Evolutionary conservation across 345 rosid species (phyloP).

Genomic region (Salix purpurea): DNA sequence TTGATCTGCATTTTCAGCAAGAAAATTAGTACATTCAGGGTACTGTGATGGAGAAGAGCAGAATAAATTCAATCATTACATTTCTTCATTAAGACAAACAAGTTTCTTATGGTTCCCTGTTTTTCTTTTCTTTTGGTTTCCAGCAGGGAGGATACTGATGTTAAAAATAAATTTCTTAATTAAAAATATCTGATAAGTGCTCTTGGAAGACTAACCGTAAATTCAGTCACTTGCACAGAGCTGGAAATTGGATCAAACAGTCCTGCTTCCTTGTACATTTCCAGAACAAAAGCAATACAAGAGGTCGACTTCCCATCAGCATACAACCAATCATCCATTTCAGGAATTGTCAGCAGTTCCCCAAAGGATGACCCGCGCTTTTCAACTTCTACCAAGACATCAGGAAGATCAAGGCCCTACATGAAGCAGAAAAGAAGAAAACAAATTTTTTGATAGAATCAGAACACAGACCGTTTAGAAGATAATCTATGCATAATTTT

Average conservation of each 20-base stretch:
- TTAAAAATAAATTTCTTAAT: background rate
- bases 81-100: background rate
- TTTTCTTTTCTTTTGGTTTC: background rate
- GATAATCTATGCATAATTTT: background rate
- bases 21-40: background rate
- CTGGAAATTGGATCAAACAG: slow-evolving; percentile 61
- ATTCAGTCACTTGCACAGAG: slow-evolving; percentile 86
- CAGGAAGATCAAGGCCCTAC: slow-evolving; percentile 84
- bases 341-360: slow-evolving; percentile 85
- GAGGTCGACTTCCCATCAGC: slow-evolving; percentile 92
- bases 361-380: slow-evolving; percentile 85
- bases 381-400: slow-evolving; percentile 74
- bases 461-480: background rate
- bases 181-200: background rate
- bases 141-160: background rate
- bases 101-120: background rate
- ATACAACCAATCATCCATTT: slow-evolving; percentile 89
- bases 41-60: background rate
- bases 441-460: background rate
- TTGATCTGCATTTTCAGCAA: slow-evolving; percentile 51
- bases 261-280: slow-evolving; percentile 96
- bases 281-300: slow-evolving; percentile 85
- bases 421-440: slow-evolving; percentile 9
- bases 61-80: background rate
- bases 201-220: slow-evolving; percentile 57